These are phyloP conservation scores for Trichoderma koningiopsis DNA, from an alignment of 2,329 filamentous ascomycete species.

Conservation along the genomic window DNA sequence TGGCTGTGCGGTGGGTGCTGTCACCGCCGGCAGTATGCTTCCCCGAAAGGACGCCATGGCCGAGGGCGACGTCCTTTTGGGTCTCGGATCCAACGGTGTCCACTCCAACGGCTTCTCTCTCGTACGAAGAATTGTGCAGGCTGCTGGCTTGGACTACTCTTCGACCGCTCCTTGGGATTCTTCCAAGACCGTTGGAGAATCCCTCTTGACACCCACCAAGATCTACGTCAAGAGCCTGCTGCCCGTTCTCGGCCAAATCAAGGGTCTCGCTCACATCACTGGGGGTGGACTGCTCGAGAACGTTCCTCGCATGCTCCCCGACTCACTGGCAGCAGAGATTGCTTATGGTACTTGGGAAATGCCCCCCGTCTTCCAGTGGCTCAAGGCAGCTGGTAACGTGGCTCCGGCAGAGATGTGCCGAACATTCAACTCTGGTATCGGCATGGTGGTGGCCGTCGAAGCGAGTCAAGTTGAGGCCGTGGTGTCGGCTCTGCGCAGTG, in stretches of 20 bases:
- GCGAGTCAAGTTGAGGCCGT: conserved; percentile 64
- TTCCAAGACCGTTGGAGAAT: conserved; percentile 66
- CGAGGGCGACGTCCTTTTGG: conserved; percentile 81
- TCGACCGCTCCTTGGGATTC: conserved; percentile 76
- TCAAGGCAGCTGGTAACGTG: conserved; percentile 74
- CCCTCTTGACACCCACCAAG: conserved; percentile 82
- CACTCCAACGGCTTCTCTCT: conserved; percentile 98
- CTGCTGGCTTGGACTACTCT: conserved; percentile 69
- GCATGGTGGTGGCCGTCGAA: conserved; percentile 87
- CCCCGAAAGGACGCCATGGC: conserved; percentile 76
- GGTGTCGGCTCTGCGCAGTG: conserved; percentile 57
- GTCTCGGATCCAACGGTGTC: conserved; percentile 80
- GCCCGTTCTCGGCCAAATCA: conserved; percentile 68
- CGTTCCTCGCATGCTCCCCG: conserved; percentile 88
- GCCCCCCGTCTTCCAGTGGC: conserved; percentile 82
- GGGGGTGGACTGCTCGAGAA: conserved; percentile 93
- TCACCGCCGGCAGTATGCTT: conserved; percentile 68
- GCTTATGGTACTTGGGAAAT: conserved; percentile 75
- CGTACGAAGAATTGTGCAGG: conserved; percentile 84
- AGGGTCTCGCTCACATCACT: conserved; percentile 96
- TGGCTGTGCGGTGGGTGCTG: conserved; percentile 84
- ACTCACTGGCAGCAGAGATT: conserved; percentile 75
- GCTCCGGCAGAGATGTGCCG: conserved; percentile 78
- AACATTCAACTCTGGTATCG: conserved; percentile 92
- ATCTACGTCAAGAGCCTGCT: conserved; percentile 91